Conservation (phyloP, 1,139 yeast genomes). For the Yamadazyma epiphylla region DNA sequence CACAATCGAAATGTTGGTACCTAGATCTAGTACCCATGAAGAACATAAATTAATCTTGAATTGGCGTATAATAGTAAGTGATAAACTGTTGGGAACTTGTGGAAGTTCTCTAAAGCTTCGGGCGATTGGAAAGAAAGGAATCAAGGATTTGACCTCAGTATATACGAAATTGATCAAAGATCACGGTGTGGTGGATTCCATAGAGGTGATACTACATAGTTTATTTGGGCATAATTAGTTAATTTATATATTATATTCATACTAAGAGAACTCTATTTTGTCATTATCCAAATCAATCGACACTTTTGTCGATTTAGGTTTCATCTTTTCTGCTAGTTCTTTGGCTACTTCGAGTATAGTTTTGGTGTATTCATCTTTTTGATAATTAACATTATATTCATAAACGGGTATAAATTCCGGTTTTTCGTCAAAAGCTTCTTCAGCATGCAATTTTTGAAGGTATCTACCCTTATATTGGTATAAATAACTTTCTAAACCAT, state of each 20-base stretch:
- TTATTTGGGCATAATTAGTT: slow-evolving; percentile 6
- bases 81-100: slow-evolving; percentile 24
- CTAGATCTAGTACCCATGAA: slow-evolving; percentile 3
- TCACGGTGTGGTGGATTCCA: slow-evolving; percentile 24
- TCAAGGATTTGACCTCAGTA: slow-evolving; percentile 12
- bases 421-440: neutral
- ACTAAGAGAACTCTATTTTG: slow-evolving; percentile 9
- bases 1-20: slow-evolving; percentile 6
- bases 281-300: slow-evolving; percentile 28
- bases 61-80: slow-evolving; percentile 27
- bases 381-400: slow-evolving; percentile 34
- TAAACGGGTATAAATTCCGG: slow-evolving; percentile 29
- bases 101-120: slow-evolving; percentile 18
- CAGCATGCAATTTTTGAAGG: slow-evolving; percentile 4
- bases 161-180: slow-evolving; percentile 19
- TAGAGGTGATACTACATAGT: too few relatives aligned
- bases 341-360: slow-evolving; percentile 25
- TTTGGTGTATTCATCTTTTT: slow-evolving; percentile 25
- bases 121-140: slow-evolving; percentile 8
- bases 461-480: slow-evolving; percentile 34
- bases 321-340: slow-evolving; percentile 17
- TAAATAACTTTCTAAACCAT: slow-evolving; percentile 34
- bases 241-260: slow-evolving; percentile 3
- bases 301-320: slow-evolving; percentile 3
- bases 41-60: slow-evolving; percentile 13